These are phyloP conservation scores for Lactifluus hygrophoroides DNA, from an alignment of 768 basidiomycete genomes.

Conservation along the genomic window DNA sequence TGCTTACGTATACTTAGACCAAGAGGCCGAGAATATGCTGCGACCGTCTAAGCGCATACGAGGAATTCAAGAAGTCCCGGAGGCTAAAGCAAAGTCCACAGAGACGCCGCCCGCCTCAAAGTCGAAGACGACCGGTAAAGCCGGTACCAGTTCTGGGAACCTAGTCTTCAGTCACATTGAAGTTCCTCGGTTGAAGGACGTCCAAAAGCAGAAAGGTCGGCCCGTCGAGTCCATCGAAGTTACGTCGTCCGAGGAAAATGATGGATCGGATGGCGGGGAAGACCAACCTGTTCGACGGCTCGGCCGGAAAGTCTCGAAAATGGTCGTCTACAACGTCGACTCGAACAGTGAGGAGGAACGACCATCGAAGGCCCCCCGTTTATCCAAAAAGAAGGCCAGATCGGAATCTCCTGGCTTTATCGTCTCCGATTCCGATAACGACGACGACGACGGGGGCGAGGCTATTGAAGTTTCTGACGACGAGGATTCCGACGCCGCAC, in stretches of 20 bases:
- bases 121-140: background rate
- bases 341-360: slow-evolving; percentile 15
- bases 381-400: slow-evolving; percentile 18
- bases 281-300: slow-evolving; percentile 13
- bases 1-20: slow-evolving; percentile 31
- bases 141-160: slow-evolving; percentile 11
- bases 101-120: background rate
- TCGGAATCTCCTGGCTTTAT: slow-evolving; percentile 22
- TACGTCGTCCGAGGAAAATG: slow-evolving; percentile 3
- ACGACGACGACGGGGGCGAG: slow-evolving; percentile 24
- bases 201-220: slow-evolving; percentile 9
- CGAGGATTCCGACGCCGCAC: slow-evolving; percentile 29
- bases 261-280: slow-evolving; percentile 5
- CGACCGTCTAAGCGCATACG: slow-evolving; percentile 58
- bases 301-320: slow-evolving; percentile 13
- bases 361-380: slow-evolving; percentile 18
- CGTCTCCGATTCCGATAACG: slow-evolving; percentile 28
- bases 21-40: slow-evolving; percentile 41
- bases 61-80: slow-evolving; percentile 34
- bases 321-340: slow-evolving; percentile 10
- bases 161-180: slow-evolving; percentile 17
- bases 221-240: background rate
- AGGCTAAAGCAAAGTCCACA: background rate
- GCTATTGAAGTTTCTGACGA: slow-evolving; percentile 24
- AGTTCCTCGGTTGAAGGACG: slow-evolving; percentile 1